phyloP scores from a whole-genome alignment of 2,329 filamentous ascomycete species.

The Colletotrichum graminicola region DNA sequence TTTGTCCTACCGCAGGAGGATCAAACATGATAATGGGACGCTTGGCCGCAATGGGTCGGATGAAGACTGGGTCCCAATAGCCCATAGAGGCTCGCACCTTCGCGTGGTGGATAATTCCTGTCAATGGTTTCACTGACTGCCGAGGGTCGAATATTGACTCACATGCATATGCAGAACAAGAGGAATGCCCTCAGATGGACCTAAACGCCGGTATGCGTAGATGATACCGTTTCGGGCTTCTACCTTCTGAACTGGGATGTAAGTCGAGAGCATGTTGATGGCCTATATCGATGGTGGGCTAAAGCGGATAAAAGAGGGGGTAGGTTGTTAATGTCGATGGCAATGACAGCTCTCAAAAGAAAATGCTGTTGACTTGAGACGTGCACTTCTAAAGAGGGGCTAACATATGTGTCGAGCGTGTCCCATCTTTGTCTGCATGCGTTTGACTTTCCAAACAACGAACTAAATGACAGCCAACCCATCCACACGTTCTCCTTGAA shows the following conservation, averaged over 20 bases:
- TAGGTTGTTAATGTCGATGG: background rate
- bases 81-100: slow-evolving; percentile 32
- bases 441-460: no score
- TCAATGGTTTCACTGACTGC: background rate
- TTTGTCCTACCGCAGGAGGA: slow-evolving; percentile 27
- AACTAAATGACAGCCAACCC: fast-evolving
- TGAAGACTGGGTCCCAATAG: slow-evolving; percentile 33
- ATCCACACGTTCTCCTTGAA: background rate
- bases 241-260: slow-evolving; percentile 29
- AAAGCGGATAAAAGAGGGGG: no score
- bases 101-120: background rate
- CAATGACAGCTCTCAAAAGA: background rate
- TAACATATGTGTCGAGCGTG: background rate
- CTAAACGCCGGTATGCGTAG: slow-evolving; percentile 29
- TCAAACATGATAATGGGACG: slow-evolving; percentile 38
- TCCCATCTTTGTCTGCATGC: background rate
- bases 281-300: background rate
- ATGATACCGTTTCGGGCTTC: slow-evolving; percentile 26
- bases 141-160: background rate
- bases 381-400: background rate
- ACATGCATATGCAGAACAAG: slow-evolving; percentile 35
- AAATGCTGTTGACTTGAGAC: background rate
- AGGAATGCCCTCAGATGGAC: slow-evolving; percentile 14
- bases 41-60: slow-evolving; percentile 12
- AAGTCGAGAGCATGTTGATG: slow-evolving; percentile 16